These are phyloP conservation scores for Meripilus lineatus DNA, from an alignment of 1,284 basidiomycete genomes.

Conservation along the genomic window DNA sequence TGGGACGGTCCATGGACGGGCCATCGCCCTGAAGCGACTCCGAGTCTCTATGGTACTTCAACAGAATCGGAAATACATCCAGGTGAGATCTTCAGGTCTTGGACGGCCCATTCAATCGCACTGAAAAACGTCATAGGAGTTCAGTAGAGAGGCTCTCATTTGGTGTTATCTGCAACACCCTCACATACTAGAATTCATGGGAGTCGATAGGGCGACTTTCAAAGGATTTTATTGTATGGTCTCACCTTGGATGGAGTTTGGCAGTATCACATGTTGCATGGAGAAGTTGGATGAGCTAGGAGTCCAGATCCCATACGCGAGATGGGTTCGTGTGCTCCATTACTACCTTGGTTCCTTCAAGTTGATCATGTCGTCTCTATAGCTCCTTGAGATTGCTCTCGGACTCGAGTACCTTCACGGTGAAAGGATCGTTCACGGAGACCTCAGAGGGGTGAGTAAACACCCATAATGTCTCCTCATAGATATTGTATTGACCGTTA, in stretches of 20 bases:
- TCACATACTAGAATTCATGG: slow-evolving; percentile 9
- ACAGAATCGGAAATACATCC: not conserved
- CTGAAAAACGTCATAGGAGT: slow-evolving; percentile 3
- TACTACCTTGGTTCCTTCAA: not conserved
- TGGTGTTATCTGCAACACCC: slow-evolving; percentile 11
- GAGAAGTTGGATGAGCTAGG: not conserved
- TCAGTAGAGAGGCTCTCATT: slow-evolving; percentile 10
- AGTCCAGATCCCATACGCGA: not conserved
- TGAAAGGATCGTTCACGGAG: slow-evolving; percentile 9
- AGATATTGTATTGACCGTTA: slow-evolving; percentile 1
- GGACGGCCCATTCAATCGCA: not conserved
- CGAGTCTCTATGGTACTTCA: not conserved
- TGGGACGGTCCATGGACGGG: not conserved
- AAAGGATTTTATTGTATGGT: slow-evolving; percentile 10
- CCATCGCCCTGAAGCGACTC: not conserved
- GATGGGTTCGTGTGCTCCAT: slow-evolving; percentile 3
- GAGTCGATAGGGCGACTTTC: slow-evolving; percentile 10
- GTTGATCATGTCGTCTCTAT: not conserved
- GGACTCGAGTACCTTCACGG: slow-evolving; percentile 8
- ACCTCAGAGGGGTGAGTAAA: slow-evolving; percentile 10
- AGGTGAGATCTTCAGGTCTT: not conserved
- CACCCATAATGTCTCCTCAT: not conserved
- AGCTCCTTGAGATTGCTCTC: slow-evolving; percentile 5
- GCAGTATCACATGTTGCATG: slow-evolving; percentile 7
- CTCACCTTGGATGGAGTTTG: slow-evolving; percentile 9